Evolutionary conservation across 345 rosid genomes (phyloP).

Genomic region (Angophora floribunda): DNA sequence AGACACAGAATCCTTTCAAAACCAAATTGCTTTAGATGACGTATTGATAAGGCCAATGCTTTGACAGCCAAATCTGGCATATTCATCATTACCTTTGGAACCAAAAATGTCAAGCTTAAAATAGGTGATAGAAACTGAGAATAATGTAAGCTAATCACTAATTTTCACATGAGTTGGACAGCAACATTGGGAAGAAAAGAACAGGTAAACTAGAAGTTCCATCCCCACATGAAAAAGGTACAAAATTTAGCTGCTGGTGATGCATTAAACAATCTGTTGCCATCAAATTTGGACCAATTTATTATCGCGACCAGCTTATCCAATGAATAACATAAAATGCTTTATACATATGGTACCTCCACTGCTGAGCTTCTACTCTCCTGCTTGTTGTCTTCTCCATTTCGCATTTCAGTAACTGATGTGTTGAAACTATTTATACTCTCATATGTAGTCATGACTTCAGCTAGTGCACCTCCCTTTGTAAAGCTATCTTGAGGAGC

Average conservation of each 20-base stretch:
- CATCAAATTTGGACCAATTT: not conserved
- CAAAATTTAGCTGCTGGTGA: not conserved
- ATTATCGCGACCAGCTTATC: not conserved
- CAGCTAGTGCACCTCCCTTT: conserved; percentile 65
- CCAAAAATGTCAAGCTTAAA: not conserved
- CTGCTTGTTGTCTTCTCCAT: conserved; percentile 8
- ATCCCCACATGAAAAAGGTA: not conserved
- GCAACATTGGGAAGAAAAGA: not conserved
- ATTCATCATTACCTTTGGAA: conserved; percentile 51
- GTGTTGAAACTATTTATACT: conserved; percentile 16
- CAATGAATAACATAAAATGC: not conserved
- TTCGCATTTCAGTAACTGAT: conserved; percentile 13
- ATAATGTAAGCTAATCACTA: not conserved
- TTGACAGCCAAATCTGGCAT: conserved; percentile 86
- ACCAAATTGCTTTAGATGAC: conserved; percentile 88
- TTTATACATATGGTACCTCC: conserved; percentile 23
- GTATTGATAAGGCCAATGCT: conserved; percentile 62
- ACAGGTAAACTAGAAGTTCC: not conserved
- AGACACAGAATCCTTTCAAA: conserved; percentile 66
- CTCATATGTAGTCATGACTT: conserved; percentile 61
- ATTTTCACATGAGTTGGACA: not conserved
- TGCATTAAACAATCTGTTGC: not conserved
- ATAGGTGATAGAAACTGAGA: not conserved
- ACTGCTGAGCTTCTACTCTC: conserved; percentile 14
- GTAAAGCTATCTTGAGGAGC: conserved; percentile 33